Conservation (phyloP, 2,329 filamentous ascomycete species). For the Cordyceps cateniannulata region DNA sequence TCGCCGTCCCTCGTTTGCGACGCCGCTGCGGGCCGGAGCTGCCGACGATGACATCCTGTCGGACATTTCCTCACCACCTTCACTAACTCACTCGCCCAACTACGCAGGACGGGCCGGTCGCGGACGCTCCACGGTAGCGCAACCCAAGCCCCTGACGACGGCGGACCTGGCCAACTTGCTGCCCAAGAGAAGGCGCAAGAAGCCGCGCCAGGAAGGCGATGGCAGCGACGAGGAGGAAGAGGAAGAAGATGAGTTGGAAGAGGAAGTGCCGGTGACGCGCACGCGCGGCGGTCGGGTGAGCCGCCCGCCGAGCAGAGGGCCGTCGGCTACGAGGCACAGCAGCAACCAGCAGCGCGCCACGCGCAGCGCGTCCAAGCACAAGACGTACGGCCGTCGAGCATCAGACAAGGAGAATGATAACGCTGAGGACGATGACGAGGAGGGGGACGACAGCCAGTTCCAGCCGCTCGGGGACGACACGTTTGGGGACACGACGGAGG, state of each 20-base stretch:
- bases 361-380: conserved; percentile 14
- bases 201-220: conserved; percentile 36
- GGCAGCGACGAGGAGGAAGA: conserved; percentile 41
- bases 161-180: conserved; percentile 48
- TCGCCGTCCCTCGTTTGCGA: conserved; percentile 30
- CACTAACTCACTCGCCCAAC: conserved; percentile 61
- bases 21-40: conserved; percentile 30
- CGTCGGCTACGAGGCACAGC: conserved; percentile 13
- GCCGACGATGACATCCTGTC: conserved; percentile 30
- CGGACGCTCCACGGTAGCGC: background rate
- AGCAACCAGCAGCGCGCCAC: conserved; percentile 14
- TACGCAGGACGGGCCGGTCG: conserved; percentile 24
- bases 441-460: conserved; percentile 30
- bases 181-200: conserved; percentile 44
- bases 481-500: conserved; percentile 26
- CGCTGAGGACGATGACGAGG: conserved; percentile 25
- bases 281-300: conserved; percentile 16
- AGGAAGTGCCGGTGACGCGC: conserved; percentile 17
- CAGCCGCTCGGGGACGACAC: conserved; percentile 40
- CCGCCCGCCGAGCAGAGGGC: conserved; percentile 3
- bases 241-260: conserved; percentile 17
- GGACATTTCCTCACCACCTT: conserved; percentile 57
- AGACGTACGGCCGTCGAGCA: conserved; percentile 45
- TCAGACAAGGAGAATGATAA: conserved; percentile 54
- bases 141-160: conserved; percentile 41